Conservation (phyloP, 164 flowering plant genomes). For the Tetrastigma voinierianum region DNA sequence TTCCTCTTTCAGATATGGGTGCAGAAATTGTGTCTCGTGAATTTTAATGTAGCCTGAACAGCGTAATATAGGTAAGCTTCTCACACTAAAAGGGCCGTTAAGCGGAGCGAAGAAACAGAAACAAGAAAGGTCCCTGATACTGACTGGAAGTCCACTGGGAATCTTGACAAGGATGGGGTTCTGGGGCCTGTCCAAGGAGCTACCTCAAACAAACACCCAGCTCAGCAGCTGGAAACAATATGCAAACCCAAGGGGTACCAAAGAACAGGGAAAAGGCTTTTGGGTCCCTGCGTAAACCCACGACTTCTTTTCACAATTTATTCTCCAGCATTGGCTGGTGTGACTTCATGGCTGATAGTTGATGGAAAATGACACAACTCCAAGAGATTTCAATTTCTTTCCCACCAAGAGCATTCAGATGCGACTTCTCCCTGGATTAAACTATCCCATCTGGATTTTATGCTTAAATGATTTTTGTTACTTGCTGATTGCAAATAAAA, state of each 20-base stretch:
- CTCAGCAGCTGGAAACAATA: conserved; percentile 35
- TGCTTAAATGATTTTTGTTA: too few species aligned
- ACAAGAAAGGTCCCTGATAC: conserved; percentile 44
- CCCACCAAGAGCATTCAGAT: conserved; percentile 90
- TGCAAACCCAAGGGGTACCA: conserved; percentile 41
- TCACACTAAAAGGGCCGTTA: conserved; percentile 92
- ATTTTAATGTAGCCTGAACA: conserved; percentile 10
- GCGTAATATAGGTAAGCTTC: conserved; percentile 75
- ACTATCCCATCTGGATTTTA: neutral
- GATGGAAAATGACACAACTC: conserved; percentile 98
- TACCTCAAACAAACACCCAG: conserved; percentile 41
- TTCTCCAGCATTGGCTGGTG: conserved; percentile 96
- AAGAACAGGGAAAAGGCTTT: conserved; percentile 73
- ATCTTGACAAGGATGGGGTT: conserved; percentile 62
- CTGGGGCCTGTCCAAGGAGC: conserved; percentile 82
- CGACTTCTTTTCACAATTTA: conserved; percentile 85
- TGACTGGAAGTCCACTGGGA: conserved; percentile 38
- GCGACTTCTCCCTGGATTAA: conserved; percentile 1
- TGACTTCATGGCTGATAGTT: conserved; percentile 95
- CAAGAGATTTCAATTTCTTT: conserved; percentile 99
- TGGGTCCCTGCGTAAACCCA: conserved; percentile 71
- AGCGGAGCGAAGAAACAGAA: conserved; percentile 92
- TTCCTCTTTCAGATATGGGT: neutral
- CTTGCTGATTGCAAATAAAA: too few species aligned
- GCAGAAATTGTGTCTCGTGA: neutral